A percentile compares a stretch with the other conserved stretches of the same genome.
Conservation (phyloP, 1,284 basidiomycete genomes). For the Naganishia cerealis region DNA sequence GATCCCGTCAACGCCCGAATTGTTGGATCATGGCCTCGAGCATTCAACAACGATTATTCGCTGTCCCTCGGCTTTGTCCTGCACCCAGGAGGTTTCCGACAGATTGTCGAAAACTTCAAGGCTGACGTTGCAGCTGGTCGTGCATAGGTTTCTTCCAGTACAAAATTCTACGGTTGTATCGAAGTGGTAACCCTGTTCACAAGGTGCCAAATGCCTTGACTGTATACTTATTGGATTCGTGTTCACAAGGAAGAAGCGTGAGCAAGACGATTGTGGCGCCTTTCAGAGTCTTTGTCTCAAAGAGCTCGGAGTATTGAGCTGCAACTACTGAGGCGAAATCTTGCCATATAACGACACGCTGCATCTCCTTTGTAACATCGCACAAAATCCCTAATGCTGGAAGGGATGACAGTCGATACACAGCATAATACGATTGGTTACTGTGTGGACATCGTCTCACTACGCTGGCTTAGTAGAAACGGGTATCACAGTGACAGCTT, state of each 20-base stretch:
- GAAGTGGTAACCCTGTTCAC: neutral
- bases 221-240: neutral
- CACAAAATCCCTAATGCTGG: too few relatives aligned
- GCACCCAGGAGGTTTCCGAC: constrained; percentile 52
- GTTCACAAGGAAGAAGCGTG: neutral
- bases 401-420: too few relatives aligned
- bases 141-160: constrained; percentile 4
- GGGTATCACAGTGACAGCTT: too few relatives aligned
- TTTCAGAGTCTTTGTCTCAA: too few relatives aligned
- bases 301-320: too few relatives aligned
- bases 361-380: too few relatives aligned
- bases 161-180: neutral
- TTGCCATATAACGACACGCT: too few relatives aligned
- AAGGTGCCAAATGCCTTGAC: neutral
- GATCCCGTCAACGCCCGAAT: constrained; percentile 53
- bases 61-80: constrained; percentile 48
- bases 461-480: too few relatives aligned
- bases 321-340: too few relatives aligned
- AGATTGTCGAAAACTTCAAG: constrained; percentile 51
- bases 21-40: constrained; percentile 51
- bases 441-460: too few relatives aligned
- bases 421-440: too few relatives aligned
- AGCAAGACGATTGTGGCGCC: too few relatives aligned
- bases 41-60: constrained; percentile 51
- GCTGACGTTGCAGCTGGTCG: constrained; percentile 42